Evolutionary conservation across 2,329 filamentous ascomycete genomes (phyloP), one percentile per base, ranked within the genome.

Genomic region (Fusarium circinatum): DNA sequence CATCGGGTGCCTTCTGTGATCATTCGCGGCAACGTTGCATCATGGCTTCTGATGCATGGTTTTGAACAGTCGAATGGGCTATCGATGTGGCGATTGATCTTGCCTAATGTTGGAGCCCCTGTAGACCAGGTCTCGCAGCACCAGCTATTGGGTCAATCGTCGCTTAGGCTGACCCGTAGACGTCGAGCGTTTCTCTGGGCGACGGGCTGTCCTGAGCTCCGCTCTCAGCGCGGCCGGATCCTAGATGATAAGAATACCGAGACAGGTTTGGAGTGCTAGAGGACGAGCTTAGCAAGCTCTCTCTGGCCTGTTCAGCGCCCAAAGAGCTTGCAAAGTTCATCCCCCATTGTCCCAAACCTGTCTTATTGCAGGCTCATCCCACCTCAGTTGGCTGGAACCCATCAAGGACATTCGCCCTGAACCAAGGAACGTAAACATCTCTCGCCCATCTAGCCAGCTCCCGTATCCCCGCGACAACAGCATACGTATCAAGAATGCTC

Each of bases 401-500:
- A 20, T 3, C 48, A 5, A 69, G 34, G 2, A 69, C 45, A 34
- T 57, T 57, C 6, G 44, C 39, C 12, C 32, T 60, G 13, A 76
- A 75, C 71, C 73, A 76, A 24, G 73, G 74, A 14, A 64, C 38
- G 6, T 76, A 76, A 18, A 66, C 47, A 24, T 74, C 65, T 13
- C 42, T 59, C 15, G 59, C 56, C 73, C 73, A 76, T 22, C 38
- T 42, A 0, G 65, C 44, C 39, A 76, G 28, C 48, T 73, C 57
- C 4, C 71, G 52, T 13, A 76, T 57, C 4, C 74, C 73, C 24
- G 73, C 71, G 22, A 76, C 64, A 8, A 70, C 55, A 5, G 69
- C 64, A 41, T 76, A 76, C 0, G 62, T 65, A 38, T 70, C 74
- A 1, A 65, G 32, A 22, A 74, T 57, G 12, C 60, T 65, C 39